These are phyloP conservation scores for Ascochyta rabiei DNA, from an alignment of 2,329 filamentous ascomycete species.

Conservation along the genomic window DNA sequence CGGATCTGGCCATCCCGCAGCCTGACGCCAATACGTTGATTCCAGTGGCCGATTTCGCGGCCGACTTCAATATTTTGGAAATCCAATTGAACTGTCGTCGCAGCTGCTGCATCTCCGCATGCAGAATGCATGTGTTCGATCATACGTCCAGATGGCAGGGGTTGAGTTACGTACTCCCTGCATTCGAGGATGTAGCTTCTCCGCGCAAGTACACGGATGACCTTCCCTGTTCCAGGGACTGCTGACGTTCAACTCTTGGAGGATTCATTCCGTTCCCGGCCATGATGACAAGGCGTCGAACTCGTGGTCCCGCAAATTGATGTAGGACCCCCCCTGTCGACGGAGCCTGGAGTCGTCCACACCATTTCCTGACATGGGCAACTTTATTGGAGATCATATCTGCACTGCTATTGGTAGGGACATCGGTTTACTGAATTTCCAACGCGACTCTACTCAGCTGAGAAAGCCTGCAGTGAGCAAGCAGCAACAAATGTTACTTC, in stretches of 20 bases:
- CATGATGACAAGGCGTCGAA: conserved; percentile 24
- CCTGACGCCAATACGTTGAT: conserved; percentile 6
- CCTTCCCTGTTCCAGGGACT: conserved; percentile 32
- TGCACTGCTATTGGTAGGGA: conserved; percentile 15
- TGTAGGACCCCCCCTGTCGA: conserved; percentile 8
- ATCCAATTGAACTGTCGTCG: conserved; percentile 14
- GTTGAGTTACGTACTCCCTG: conserved; percentile 13
- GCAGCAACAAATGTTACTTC: conserved; percentile 8
- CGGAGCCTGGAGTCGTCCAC: conserved; percentile 2
- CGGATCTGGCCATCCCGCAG: conserved; percentile 19
- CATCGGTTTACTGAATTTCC: not conserved
- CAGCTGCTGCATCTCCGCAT: conserved; percentile 12
- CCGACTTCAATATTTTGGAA: conserved; percentile 18
- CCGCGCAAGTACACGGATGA: conserved; percentile 23
- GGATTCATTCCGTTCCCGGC: conserved; percentile 20
- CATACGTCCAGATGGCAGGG: not conserved
- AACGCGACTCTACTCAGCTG: conserved; percentile 10
- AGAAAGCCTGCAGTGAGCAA: conserved; percentile 5
- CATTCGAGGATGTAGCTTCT: conserved; percentile 18
- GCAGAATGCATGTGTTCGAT: conserved; percentile 11
- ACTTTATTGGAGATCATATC: conserved; percentile 28
- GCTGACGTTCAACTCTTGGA: conserved; percentile 30
- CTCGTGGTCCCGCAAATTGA: conserved; percentile 5
- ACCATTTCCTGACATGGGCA: conserved; percentile 23
- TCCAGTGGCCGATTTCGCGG: conserved; percentile 23